These are phyloP conservation scores for Vitis cinerea DNA, from an alignment of 164 flowering plant species.

Conservation along the genomic window DNA sequence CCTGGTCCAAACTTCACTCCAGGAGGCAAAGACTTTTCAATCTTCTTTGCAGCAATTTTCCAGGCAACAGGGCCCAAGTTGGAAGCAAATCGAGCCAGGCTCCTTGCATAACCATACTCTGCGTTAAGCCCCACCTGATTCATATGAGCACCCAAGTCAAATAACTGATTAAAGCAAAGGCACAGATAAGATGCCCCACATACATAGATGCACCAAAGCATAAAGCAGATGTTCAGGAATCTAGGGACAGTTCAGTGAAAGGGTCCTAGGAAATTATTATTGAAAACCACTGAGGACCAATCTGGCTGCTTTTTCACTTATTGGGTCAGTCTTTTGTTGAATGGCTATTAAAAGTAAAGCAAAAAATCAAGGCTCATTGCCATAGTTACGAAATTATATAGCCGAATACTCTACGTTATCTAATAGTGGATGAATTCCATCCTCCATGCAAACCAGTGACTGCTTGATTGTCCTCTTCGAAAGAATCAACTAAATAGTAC, in stretches of 20 bases:
- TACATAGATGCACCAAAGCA: background rate
- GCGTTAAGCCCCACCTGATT: constrained; percentile 41
- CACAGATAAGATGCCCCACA: background rate
- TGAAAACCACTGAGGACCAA: background rate
- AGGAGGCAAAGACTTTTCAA: constrained; percentile 34
- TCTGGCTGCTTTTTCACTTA: background rate
- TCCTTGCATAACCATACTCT: constrained; percentile 45
- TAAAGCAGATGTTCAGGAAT: background rate
- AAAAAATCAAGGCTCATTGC: too few relatives aligned
- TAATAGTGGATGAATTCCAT: too few relatives aligned
- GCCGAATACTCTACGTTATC: too few relatives aligned
- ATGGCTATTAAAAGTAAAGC: too few relatives aligned
- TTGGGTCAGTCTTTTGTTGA: too few relatives aligned
- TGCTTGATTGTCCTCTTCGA: background rate
- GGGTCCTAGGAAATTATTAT: background rate
- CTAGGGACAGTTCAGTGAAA: background rate
- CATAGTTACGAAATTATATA: too few relatives aligned
- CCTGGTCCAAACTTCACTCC: constrained; percentile 56
- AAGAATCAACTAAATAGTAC: background rate
- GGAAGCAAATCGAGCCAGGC: constrained; percentile 49
- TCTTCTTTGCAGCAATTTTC: constrained; percentile 41
- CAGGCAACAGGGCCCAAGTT: constrained; percentile 42
- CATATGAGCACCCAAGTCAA: constrained; percentile 12
- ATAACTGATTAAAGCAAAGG: background rate
- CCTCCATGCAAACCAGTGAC: too few relatives aligned